These are phyloP conservation scores for Bertia moriformis DNA, from an alignment of 2,329 filamentous ascomycete species.

Conservation along the genomic window DNA sequence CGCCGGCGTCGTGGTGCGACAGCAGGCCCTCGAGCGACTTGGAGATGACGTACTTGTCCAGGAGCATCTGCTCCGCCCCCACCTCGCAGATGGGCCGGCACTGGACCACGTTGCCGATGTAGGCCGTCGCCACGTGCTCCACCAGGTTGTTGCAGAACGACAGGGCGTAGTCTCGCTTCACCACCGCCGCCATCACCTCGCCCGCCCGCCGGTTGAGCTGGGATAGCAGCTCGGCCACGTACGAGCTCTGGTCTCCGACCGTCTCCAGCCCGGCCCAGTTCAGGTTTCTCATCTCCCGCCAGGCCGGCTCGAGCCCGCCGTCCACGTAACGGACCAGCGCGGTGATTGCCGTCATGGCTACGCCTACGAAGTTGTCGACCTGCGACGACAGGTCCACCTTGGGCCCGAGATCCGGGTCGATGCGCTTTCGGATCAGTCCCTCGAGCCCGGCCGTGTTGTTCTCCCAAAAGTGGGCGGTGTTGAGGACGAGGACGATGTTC, in stretches of 20 bases:
- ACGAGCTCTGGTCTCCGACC: slow-evolving; percentile 85
- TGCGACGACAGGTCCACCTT: slow-evolving; percentile 83
- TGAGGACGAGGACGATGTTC: slow-evolving; percentile 73
- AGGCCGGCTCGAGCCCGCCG: slow-evolving; percentile 66
- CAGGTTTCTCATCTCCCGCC: slow-evolving; percentile 94
- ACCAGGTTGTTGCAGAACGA: slow-evolving; percentile 95
- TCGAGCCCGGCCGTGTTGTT: slow-evolving; percentile 83
- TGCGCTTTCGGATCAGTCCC: slow-evolving; percentile 81
- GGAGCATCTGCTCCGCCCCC: slow-evolving; percentile 92
- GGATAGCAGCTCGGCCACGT: slow-evolving; percentile 68
- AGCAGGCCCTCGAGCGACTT: slow-evolving; percentile 63
- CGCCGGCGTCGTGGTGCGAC: slow-evolving; percentile 38
- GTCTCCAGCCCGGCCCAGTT: slow-evolving; percentile 88
- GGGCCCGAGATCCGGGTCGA: slow-evolving; percentile 62
- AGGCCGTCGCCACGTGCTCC: slow-evolving; percentile 66
- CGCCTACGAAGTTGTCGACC: slow-evolving; percentile 86
- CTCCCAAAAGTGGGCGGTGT: slow-evolving; percentile 96
- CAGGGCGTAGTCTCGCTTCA: slow-evolving; percentile 84
- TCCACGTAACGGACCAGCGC: slow-evolving; percentile 75
- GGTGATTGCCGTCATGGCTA: slow-evolving; percentile 75
- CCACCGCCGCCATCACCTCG: slow-evolving; percentile 63
- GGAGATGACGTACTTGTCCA: slow-evolving; percentile 84
- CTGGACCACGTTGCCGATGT: slow-evolving; percentile 71
- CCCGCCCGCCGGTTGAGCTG: slow-evolving; percentile 57
- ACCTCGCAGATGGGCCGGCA: slow-evolving; percentile 86